These are phyloP conservation scores for Orbilia blumenaviensis DNA, from an alignment of 2,329 filamentous ascomycete species.

Conservation along the genomic window DNA sequence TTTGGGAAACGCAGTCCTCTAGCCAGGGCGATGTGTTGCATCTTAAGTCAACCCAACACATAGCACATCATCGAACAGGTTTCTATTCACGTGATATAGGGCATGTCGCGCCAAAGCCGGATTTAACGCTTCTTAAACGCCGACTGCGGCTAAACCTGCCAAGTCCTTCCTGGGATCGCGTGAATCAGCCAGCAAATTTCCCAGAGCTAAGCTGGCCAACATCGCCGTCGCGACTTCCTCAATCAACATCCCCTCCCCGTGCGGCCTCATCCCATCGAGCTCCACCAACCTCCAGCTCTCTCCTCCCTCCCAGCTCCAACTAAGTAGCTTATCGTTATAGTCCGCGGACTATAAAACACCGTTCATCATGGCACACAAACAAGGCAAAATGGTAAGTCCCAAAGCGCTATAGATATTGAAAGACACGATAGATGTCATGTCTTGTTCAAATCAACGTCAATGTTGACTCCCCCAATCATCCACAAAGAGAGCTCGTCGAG, in stretches of 20 bases:
- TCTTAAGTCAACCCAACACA: neutral
- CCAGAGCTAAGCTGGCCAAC: slow-evolving; percentile 15
- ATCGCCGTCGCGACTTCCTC: slow-evolving; percentile 29
- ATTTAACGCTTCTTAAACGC: slow-evolving; percentile 11
- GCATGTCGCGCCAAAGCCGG: slow-evolving; percentile 12
- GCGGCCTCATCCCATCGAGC: slow-evolving; percentile 26
- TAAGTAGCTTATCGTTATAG: too few relatives aligned
- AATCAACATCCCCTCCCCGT: slow-evolving; percentile 30
- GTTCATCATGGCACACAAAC: slow-evolving; percentile 81
- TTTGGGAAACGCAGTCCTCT: slow-evolving; percentile 37
- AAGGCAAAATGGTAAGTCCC: slow-evolving; percentile 96
- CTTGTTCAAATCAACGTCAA: slow-evolving; percentile 50
- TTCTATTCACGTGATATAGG: slow-evolving; percentile 25
- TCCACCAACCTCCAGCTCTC: neutral
- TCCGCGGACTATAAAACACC: slow-evolving; percentile 58
- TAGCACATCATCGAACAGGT: slow-evolving; percentile 14
- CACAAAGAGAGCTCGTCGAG: slow-evolving; percentile 38
- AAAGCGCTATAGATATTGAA: neutral
- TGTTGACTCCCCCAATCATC: slow-evolving; percentile 49
- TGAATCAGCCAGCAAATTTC: slow-evolving; percentile 54
- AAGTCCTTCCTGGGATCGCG: slow-evolving; percentile 35
- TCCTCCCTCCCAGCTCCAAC: neutral
- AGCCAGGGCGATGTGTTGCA: neutral
- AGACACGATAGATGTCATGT: neutral
- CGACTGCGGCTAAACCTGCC: neutral